Base-by-base conservation (phyloP, 73 alveolate genomes). In the Breviolum minutum region DNA sequence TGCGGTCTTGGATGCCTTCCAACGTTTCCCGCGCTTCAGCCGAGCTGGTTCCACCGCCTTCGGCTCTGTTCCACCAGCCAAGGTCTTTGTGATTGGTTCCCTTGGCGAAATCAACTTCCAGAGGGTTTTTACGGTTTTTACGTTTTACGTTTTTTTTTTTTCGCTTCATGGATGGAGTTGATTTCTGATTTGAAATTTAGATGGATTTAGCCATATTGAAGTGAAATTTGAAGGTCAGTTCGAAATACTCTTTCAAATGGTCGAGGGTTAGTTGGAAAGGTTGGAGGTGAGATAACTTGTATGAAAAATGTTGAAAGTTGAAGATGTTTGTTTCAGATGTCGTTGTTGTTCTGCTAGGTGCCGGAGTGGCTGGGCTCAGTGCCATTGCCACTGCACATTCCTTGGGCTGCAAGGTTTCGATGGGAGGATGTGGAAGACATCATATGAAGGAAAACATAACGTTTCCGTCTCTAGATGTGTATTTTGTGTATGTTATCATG, bases 11-110 rank as follows among this genome's bases (percentile, higher is more conserved):
- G 99, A 99, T 83, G 99, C 99, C 85, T 95, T 95, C 95, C 71
- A 73, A 40, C 92, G 80, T 83, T 99, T 86, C 95, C 94, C 95
- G 48, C 97, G 98, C 76, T 93, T 81, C 79, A 85, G 97, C 70
- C 95, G 99, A 27, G 95, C 99, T 8, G 91, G 92, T 11, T 62
- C 83, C 82, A 93, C 98, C 29, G 98, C 79, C 87, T 99, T 85
- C 96, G 99, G 99, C 70, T 95, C 97, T 86, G 97, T 99, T 29
- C 99, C 99, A 27, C 99, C 99, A n/a, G 99, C 99, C 62, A 99
- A 99, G 90, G 99, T 99, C 79, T 81, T 99, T 80, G 99, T 99
- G 12, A 99, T 99, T 66, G 99, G 99, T 60, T 99, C 99, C 96
- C 19, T 24, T 19, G 95, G 14, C 10, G 82, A 6, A 8, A 29